These are phyloP conservation scores for Polyporus tsugae DNA, from an alignment of 1,284 basidiomycete species.

Conservation along the genomic window DNA sequence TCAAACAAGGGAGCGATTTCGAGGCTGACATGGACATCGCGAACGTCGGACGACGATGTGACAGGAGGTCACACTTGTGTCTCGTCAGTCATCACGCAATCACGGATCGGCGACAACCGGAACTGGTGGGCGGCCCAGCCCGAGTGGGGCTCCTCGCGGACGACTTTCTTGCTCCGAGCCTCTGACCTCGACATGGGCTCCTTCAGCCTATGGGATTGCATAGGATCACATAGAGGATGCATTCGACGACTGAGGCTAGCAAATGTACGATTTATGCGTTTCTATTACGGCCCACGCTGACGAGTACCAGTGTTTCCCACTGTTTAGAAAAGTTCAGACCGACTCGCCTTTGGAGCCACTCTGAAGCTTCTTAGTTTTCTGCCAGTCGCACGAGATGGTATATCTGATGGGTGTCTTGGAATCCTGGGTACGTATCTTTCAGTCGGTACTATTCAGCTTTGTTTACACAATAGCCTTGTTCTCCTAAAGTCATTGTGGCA, in stretches of 20 bases:
- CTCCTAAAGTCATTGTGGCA: not conserved
- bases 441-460: not conserved
- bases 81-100: not conserved
- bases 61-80: not conserved
- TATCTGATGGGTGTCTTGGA: not conserved
- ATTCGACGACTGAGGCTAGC: no score
- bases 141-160: no score
- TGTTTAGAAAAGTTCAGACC: no score
- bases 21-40: not conserved
- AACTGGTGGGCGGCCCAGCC: not conserved
- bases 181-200: not conserved
- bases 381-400: no score
- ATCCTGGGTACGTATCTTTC: not conserved
- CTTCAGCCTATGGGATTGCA: no score
- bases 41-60: not conserved
- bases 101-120: not conserved
- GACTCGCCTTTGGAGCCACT: no score
- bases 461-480: not conserved
- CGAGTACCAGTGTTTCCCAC: no score
- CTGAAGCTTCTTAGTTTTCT: not conserved
- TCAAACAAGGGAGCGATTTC: not conserved
- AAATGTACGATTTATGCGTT: no score
- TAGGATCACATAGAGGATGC: no score
- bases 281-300: no score
- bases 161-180: no score